Percentiles rank a stretch among this genome's conserved stretches.
Conservation (phyloP, 345 rosid genomes). For the Eucalyptus curtisii region DNA sequence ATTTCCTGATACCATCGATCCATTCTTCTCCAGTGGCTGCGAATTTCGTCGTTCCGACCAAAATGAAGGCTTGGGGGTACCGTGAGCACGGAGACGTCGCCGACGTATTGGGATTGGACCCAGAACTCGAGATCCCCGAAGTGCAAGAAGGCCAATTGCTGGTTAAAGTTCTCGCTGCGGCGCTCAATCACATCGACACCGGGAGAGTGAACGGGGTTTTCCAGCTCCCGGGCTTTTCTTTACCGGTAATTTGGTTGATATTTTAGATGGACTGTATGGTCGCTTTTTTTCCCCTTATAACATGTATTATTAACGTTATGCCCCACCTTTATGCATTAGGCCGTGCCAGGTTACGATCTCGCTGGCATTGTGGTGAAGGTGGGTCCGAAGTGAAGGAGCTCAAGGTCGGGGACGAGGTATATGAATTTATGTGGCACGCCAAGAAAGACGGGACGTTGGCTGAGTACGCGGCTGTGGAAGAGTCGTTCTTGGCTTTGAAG, state of each 20-base stretch:
- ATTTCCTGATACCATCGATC: background rate
- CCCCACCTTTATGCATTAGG: conserved; percentile 9
- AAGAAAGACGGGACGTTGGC: conserved; percentile 70
- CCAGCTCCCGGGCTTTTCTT: conserved; percentile 63
- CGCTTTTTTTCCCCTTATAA: background rate
- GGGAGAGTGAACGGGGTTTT: conserved; percentile 63
- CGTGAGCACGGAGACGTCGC: conserved; percentile 48
- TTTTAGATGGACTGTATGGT: background rate
- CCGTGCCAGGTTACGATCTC: conserved; percentile 88
- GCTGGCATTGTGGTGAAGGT: conserved; percentile 74
- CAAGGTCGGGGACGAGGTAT: conserved; percentile 75
- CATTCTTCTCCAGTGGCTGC: background rate
- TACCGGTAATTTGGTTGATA: conserved; percentile 20
- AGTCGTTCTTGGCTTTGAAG: conserved; percentile 55
- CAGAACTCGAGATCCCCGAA: conserved; percentile 45
- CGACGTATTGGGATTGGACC: conserved; percentile 56
- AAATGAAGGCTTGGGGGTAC: conserved; percentile 76
- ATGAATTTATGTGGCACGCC: conserved; percentile 24
- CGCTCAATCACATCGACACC: conserved; percentile 68
- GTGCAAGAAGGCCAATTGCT: conserved; percentile 65
- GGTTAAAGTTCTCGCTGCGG: conserved; percentile 71
- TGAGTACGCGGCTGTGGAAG: conserved; percentile 74
- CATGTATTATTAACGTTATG: background rate
- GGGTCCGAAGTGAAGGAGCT: conserved; percentile 52
- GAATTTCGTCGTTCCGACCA: conserved; percentile 8